Conservation (phyloP, 169 alveolate genomes). For the Plasmodium fragile region DNA sequence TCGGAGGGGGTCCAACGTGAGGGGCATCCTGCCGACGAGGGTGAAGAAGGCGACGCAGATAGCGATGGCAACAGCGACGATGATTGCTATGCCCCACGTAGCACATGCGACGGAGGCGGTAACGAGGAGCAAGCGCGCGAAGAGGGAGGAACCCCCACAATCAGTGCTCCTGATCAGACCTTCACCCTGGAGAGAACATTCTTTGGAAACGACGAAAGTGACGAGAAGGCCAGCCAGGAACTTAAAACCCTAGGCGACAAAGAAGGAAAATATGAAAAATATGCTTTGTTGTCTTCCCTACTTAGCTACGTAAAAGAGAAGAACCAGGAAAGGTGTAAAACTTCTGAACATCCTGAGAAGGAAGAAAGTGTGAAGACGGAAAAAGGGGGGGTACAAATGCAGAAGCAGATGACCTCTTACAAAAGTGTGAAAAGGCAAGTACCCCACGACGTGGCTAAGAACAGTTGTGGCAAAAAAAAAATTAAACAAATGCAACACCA, state of each 20-base stretch:
- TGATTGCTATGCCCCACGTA: not conserved
- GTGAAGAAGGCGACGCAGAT: not conserved
- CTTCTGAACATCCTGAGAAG: not conserved
- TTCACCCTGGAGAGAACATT: slow-evolving; percentile 49
- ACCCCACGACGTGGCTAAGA: not conserved
- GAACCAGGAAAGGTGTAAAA: not conserved
- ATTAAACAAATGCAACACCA: slow-evolving; percentile 1
- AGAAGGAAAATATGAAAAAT: not conserved
- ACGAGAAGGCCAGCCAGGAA: not conserved
- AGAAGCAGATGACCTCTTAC: slow-evolving; percentile 9
- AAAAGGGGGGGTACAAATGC: not conserved
- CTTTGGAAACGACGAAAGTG: slow-evolving; percentile 20
- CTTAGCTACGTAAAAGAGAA: slow-evolving; percentile 7
- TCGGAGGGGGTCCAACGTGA: slow-evolving; percentile 9
- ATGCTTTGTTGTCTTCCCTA: slow-evolving; percentile 2
- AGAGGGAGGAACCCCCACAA: not conserved
- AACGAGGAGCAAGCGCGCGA: not conserved
- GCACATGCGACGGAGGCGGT: not conserved
- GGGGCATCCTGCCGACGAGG: not conserved
- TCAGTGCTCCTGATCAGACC: not conserved
- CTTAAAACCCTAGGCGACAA: not conserved
- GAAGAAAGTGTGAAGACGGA: slow-evolving; percentile 9
- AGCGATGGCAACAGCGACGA: not conserved
- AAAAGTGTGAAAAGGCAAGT: slow-evolving; percentile 17
- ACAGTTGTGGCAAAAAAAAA: not conserved